Base-by-base conservation (phyloP, 176 grass and related monocot species). In the Oryza brachyantha region DNA sequence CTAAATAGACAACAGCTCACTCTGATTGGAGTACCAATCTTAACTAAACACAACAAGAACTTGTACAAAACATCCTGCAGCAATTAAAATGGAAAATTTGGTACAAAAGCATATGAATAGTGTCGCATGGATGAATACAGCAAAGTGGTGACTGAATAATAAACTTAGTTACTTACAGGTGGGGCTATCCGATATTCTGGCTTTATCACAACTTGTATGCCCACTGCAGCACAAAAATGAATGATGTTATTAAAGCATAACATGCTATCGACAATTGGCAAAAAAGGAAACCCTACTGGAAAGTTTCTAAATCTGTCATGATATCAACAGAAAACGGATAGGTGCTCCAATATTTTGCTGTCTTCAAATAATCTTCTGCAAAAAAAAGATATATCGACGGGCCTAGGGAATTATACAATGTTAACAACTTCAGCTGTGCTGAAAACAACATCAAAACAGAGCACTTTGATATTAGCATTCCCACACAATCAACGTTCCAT, bases 141-240 rank as follows among this genome's bases (percentile, higher is more conserved):
- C 8, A 76, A 59, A 81, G 60, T 65, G n/a, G 13, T 34, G 66
- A 32, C 28, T 22, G 46, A 22, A 29, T 70, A 52, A 54, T 6
- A 74, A 64, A 43, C 4, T 11, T 22, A 68, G 82, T 65, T 8
- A 89, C 91, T 94, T 82, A 97, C 94, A 70, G 91, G 91, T 76
- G 93, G 88, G 3, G 82, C 82, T 63, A 97, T 97, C 46, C 82
- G 85, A 72, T 94, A 97, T 74, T 92, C 91, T 31, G 94, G 94
- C 73, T 94, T 97, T 86, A 97, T 94, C 37, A 43, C 29, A 72
- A 97, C 89, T 70, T 85, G 88, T 82, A 97, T 94, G 42, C 91
- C 91, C 12, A 94, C 79, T 84, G 83, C 82, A 88, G 68, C 19
- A 29, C 28, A 81, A 86, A 28, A 79, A 57, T 3, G 43, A 42